A percentile compares a stretch with the other conserved stretches of the same genome.
Evolutionary conservation across 768 basidiomycete species (phyloP).

Genomic region (Phanerochaete sordida): DNA sequence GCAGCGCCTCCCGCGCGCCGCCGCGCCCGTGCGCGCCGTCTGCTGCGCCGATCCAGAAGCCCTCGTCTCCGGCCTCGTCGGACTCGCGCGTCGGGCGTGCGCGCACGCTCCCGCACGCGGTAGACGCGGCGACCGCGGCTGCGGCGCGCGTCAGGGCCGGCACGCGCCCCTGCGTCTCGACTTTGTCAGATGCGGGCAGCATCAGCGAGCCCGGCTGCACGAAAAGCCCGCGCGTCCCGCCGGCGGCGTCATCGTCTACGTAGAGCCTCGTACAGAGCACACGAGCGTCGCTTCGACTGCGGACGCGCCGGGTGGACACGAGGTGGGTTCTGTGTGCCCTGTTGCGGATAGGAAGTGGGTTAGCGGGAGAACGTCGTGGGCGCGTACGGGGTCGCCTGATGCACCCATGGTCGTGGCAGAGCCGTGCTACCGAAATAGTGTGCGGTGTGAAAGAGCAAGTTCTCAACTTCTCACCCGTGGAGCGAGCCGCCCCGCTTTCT

Average conservation of each 20-base stretch:
- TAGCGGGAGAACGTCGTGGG: not conserved
- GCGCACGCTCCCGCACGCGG: constrained; percentile 48
- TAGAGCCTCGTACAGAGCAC: not conserved
- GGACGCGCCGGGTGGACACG: not conserved
- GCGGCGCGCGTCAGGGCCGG: constrained; percentile 35
- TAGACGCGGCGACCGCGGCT: constrained; percentile 34
- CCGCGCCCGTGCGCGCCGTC: constrained; percentile 31
- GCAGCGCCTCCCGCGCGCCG: constrained; percentile 30
- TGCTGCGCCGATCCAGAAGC: constrained; percentile 48
- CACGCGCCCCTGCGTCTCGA: not conserved
- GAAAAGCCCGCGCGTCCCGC: not conserved
- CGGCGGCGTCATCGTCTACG: not conserved
- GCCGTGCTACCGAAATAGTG: too few species aligned
- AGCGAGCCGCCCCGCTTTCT: not conserved
- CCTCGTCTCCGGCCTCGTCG: constrained; percentile 54
- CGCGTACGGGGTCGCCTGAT: not conserved
- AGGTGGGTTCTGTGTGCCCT: not conserved
- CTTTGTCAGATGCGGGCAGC: not conserved
- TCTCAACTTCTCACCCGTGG: not conserved
- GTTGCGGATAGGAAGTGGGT: not conserved
- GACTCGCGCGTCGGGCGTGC: constrained; percentile 52
- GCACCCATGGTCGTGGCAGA: too few species aligned
- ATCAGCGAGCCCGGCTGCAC: not conserved
- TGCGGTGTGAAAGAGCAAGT: not conserved
- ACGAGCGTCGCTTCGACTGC: not conserved